These are phyloP conservation scores for Rhynchospora tenuis DNA, from an alignment of 176 grass and related monocot genomes.

Conservation along the genomic window DNA sequence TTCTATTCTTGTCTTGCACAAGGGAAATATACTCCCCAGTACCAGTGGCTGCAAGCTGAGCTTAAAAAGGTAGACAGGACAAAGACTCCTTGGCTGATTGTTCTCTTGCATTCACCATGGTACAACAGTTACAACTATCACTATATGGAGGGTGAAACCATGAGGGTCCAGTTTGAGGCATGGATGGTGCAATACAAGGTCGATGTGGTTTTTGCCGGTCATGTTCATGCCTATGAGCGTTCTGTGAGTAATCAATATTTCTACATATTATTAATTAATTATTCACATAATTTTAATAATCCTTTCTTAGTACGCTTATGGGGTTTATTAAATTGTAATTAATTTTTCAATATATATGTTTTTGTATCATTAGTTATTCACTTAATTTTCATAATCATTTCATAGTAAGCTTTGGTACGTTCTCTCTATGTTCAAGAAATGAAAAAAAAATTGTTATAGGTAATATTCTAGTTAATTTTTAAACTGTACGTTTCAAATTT, in stretches of 20 bases:
- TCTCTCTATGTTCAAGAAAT: no score
- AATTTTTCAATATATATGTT: no score
- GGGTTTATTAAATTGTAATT: not conserved
- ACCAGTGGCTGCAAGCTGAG: conserved; percentile 48
- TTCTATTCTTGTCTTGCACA: not conserved
- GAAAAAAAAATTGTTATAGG: no score
- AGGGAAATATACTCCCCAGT: conserved; percentile 73
- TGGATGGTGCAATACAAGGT: conserved; percentile 69
- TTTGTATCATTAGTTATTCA: no score
- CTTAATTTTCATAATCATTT: no score
- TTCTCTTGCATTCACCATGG: conserved; percentile 57
- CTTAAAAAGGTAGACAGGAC: conserved; percentile 41
- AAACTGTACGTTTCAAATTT: no score
- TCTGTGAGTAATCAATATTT: conserved; percentile 17
- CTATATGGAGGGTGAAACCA: conserved; percentile 74
- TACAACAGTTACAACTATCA: conserved; percentile 65
- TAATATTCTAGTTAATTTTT: no score
- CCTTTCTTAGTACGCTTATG: not conserved
- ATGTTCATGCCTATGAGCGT: conserved; percentile 66
- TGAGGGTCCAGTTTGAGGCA: conserved; percentile 58
- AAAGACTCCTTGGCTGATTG: conserved; percentile 59
- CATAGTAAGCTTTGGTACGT: no score
- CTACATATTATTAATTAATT: not conserved
- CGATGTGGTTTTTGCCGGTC: conserved; percentile 58
- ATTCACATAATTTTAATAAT: not conserved